Base-by-base conservation (phyloP, 305 asterid species). In the Plantago rigida region DNA sequence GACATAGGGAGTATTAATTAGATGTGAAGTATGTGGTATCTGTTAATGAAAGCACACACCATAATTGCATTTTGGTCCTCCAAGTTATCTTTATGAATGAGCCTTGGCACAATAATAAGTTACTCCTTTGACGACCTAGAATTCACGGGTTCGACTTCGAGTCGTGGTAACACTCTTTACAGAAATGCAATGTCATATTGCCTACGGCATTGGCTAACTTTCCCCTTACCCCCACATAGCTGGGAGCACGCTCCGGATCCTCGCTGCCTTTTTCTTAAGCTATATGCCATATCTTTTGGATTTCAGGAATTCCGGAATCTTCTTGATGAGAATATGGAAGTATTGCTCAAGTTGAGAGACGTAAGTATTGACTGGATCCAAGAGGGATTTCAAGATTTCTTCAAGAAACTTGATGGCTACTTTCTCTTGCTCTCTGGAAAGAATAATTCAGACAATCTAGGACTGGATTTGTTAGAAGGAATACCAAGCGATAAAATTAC, bases 371-470 rank as follows among this genome's bases (percentile, higher is more conserved):
- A 77, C 72, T 84, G 95, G 94, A 87, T 91, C 66, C 95, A 78
- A 75, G 91, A 87, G 81, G 98, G 96, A 56, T 86, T 87, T 82
- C 98, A 82, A 77, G 80, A 82, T 75, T 87, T 91, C 79, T 87
- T 91, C 78, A 63, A 69, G 71, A 84, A 80, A 72, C 95, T 91
- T 63, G 70, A 81, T 62, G 75, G 68, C 53, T 77, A 81, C 66
- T 91, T 91, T 78, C 80, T 76, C 78, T 51, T 79, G 71, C 85
- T 87, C 53, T 86, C 82, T 3, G 94, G 96, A 68, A 86, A 84
- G 83, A 81, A 72, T 69, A 65, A 68, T 68, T 42, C 79, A 53
- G 77, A 78, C 39, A 70, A 77, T 67, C 80, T 71, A 68, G 85
- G 77, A 63, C 69, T 74, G 73, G 71, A 66, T 72, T 69, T 77